Evolutionary conservation across 495 filamentous ascomycete species (phyloP).

Genomic region (Neurospora tetrasperma): DNA sequence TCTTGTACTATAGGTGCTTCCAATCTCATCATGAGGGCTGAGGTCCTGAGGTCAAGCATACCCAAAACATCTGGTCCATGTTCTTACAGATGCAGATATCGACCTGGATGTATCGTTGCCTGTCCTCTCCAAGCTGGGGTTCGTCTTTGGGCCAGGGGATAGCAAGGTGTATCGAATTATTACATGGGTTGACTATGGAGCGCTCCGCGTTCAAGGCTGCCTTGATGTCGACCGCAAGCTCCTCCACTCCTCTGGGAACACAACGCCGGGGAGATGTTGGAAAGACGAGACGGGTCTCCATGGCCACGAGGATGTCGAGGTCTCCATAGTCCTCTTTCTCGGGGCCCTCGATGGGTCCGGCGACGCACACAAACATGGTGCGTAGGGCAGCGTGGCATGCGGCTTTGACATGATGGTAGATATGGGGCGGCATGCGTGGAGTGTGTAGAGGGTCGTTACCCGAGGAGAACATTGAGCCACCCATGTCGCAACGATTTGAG

Average conservation of each 20-base stretch:
- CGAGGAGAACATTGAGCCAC: slow-evolving; percentile 44
- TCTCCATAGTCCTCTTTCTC: slow-evolving; percentile 48
- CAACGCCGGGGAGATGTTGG: slow-evolving; percentile 2
- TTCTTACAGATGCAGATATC: slow-evolving; percentile 47
- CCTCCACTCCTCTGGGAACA: neutral
- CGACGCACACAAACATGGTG: slow-evolving; percentile 36
- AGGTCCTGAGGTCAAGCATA: slow-evolving; percentile 2
- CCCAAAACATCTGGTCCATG: slow-evolving; percentile 42
- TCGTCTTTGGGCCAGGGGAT: slow-evolving; percentile 37
- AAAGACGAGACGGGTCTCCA: slow-evolving; percentile 20
- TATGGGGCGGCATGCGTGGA: slow-evolving; percentile 43
- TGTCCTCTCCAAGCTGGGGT: neutral
- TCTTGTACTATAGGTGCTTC: neutral
- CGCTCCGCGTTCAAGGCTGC: slow-evolving; percentile 21
- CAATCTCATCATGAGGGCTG: neutral
- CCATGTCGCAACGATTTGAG: slow-evolving; percentile 32
- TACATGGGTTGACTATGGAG: slow-evolving; percentile 18
- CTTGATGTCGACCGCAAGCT: slow-evolving; percentile 14
- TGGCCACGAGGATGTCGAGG: slow-evolving; percentile 47
- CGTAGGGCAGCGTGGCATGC: slow-evolving; percentile 32
- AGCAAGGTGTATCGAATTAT: slow-evolving; percentile 30
- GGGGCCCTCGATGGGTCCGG: slow-evolving; percentile 44
- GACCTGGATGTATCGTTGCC: slow-evolving; percentile 45
- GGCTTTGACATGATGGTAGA: slow-evolving; percentile 36
- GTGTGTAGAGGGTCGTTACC: slow-evolving; percentile 35